Percentiles rank a stretch among this genome's conserved stretches.
phyloP scores from a whole-genome alignment of 202 grass and related monocot genomes.

The Carex sylvatica region DNA sequence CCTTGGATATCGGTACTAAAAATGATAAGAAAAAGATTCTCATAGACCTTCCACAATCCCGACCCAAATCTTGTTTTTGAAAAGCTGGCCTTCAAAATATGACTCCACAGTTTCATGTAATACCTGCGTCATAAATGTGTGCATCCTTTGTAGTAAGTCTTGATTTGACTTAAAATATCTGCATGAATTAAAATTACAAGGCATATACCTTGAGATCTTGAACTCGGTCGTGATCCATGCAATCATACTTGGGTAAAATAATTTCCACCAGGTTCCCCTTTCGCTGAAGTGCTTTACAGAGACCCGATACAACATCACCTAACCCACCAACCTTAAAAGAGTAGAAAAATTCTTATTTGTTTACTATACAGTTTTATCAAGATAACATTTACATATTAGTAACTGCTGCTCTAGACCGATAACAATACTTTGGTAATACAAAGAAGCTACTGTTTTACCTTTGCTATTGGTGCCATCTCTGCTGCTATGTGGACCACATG shows the following conservation, averaged over 20 bases:
- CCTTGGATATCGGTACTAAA: not conserved
- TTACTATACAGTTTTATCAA: not conserved
- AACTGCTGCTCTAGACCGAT: not conserved
- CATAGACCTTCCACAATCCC: slow-evolving; percentile 83
- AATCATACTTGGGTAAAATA: slow-evolving; percentile 95
- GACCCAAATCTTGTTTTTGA: slow-evolving; percentile 97
- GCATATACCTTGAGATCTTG: slow-evolving; percentile 65
- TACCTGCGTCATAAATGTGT: slow-evolving; percentile 43
- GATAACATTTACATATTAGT: not conserved
- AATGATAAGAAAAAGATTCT: not conserved
- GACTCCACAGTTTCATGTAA: slow-evolving; percentile 71
- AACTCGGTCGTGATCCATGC: slow-evolving; percentile 72
- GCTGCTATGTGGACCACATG: slow-evolving; percentile 88
- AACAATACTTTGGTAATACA: slow-evolving; percentile 12
- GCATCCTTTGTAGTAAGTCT: slow-evolving; percentile 23
- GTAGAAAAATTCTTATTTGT: slow-evolving; percentile 17
- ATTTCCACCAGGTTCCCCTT: slow-evolving; percentile 87
- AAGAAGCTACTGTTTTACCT: slow-evolving; percentile 41
- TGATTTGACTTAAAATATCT: slow-evolving; percentile 5
- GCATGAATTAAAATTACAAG: slow-evolving; percentile 18
- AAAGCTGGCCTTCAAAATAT: slow-evolving; percentile 77
- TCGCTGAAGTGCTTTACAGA: slow-evolving; percentile 76
- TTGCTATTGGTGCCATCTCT: slow-evolving; percentile 97
- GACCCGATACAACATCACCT: slow-evolving; percentile 91
- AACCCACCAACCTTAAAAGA: slow-evolving; percentile 83